Evolutionary conservation across 176 grass and related monocot genomes (phyloP).

Genomic region (Puya raimondii): DNA sequence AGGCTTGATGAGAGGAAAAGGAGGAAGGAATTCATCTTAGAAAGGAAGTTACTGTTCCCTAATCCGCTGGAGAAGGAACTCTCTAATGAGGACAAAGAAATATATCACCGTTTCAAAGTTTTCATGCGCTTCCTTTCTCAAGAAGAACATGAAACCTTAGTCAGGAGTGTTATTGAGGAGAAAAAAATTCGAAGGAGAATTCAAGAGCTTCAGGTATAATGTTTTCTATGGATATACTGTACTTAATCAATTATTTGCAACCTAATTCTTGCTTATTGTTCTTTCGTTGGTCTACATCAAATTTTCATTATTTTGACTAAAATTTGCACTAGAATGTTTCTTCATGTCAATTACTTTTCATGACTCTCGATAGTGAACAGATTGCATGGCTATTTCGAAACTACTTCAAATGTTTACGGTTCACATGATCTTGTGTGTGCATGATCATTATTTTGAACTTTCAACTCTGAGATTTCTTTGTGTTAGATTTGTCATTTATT

Average conservation of each 20-base stretch:
- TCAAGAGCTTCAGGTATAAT: slow-evolving; percentile 80
- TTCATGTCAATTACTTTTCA: no score
- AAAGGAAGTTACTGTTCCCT: slow-evolving; percentile 88
- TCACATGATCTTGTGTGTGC: no score
- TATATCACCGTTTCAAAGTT: slow-evolving; percentile 76
- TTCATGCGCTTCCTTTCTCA: slow-evolving; percentile 94
- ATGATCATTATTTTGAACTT: no score
- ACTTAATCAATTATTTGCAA: not conserved
- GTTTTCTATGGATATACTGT: not conserved
- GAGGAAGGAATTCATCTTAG: slow-evolving; percentile 96
- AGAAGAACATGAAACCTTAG: slow-evolving; percentile 69
- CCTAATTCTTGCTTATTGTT: not conserved
- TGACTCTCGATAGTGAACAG: no score
- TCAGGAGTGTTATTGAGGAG: slow-evolving; percentile 72
- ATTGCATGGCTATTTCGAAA: no score
- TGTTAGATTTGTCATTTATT: no score
- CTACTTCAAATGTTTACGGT: no score
- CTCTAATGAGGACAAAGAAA: slow-evolving; percentile 77
- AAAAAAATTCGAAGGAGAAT: slow-evolving; percentile 80
- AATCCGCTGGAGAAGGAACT: slow-evolving; percentile 83
- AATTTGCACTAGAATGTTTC: not conserved
- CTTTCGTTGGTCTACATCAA: not conserved
- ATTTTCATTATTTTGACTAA: not conserved
- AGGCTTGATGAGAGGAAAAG: slow-evolving; percentile 99
- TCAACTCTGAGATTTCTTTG: no score